phyloP scores from a whole-genome alignment of 371 early-diverging fungal genomes.

The Scutellospora calospora region DNA sequence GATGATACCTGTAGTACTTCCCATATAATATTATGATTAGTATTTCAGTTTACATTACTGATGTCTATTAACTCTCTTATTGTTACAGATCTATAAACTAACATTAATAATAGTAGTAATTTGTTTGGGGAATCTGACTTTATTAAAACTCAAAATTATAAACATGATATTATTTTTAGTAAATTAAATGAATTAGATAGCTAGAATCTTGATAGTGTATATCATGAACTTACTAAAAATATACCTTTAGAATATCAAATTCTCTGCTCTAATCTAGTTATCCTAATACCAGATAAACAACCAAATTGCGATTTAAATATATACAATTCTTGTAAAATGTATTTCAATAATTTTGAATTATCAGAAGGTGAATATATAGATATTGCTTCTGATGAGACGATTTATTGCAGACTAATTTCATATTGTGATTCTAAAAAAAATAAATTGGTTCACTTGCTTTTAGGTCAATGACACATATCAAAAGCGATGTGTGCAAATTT shows the following conservation, averaged over 20 bases:
- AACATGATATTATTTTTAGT: conserved; percentile 8
- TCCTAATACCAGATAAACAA: background rate
- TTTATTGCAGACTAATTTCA: background rate
- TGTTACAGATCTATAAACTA: background rate
- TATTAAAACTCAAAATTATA: background rate
- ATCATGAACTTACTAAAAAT: background rate
- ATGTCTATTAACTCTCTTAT: background rate
- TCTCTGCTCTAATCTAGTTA: background rate
- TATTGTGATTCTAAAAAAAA: background rate
- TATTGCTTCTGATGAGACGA: background rate
- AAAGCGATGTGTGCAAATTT: background rate
- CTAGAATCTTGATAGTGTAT: background rate
- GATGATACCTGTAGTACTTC: background rate
- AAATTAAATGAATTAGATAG: background rate
- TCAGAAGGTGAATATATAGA: background rate
- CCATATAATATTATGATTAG: background rate
- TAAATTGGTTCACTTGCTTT: background rate
- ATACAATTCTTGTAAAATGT: background rate
- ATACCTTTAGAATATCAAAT: background rate
- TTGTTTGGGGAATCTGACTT: background rate
- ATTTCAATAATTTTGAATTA: conserved; percentile 2
- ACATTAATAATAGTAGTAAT: background rate
- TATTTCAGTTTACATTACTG: background rate
- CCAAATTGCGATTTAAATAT: background rate
- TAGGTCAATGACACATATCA: background rate